Percentiles rank a stretch among this genome's conserved stretches.
Conservation (phyloP, 345 rosid species). For the Bretschneidera sinensis region DNA sequence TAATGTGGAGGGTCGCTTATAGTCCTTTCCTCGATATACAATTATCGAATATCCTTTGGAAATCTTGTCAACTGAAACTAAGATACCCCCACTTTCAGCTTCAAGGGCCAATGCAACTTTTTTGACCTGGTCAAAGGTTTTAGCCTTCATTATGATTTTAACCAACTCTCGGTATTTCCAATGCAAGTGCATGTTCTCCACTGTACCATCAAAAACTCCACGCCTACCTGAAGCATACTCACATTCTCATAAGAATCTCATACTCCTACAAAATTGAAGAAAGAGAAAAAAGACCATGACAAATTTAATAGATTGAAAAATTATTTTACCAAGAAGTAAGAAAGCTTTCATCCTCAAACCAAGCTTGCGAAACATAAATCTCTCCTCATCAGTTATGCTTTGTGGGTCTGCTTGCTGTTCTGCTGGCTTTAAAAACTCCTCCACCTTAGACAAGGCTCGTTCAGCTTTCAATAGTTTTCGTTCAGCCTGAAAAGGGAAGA, state of each 20-base stretch:
- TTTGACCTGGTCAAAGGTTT: slow-evolving; percentile 66
- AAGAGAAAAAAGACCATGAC: too few relatives aligned
- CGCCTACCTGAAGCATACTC: slow-evolving; percentile 64
- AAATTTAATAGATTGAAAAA: slow-evolving; percentile 2
- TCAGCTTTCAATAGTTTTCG: slow-evolving; percentile 69
- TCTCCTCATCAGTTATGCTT: slow-evolving; percentile 86
- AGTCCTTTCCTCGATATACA: slow-evolving; percentile 83
- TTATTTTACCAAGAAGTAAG: slow-evolving; percentile 73
- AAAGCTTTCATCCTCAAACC: slow-evolving; percentile 95
- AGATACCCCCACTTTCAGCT: slow-evolving; percentile 92
- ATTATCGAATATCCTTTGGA: slow-evolving; percentile 90
- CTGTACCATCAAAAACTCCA: slow-evolving; percentile 93
- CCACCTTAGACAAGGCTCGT: slow-evolving; percentile 68
- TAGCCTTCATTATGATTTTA: slow-evolving; percentile 73
- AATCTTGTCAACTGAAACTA: slow-evolving; percentile 85
- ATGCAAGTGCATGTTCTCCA: slow-evolving; percentile 98
- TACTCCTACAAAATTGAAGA: too few relatives aligned
- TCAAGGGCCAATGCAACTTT: slow-evolving; percentile 87
- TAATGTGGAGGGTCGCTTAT: slow-evolving; percentile 67
- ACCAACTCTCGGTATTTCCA: slow-evolving; percentile 93
- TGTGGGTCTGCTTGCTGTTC: slow-evolving; percentile 66
- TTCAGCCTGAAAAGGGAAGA: slow-evolving; percentile 51
- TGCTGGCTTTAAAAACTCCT: slow-evolving; percentile 63
- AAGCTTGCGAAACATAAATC: slow-evolving; percentile 96
- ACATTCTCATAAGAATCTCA: slow-evolving; percentile 17